phyloP scores from a whole-genome alignment of 75 land plant genomes.

The Pseudotsuga menziesii region DNA sequence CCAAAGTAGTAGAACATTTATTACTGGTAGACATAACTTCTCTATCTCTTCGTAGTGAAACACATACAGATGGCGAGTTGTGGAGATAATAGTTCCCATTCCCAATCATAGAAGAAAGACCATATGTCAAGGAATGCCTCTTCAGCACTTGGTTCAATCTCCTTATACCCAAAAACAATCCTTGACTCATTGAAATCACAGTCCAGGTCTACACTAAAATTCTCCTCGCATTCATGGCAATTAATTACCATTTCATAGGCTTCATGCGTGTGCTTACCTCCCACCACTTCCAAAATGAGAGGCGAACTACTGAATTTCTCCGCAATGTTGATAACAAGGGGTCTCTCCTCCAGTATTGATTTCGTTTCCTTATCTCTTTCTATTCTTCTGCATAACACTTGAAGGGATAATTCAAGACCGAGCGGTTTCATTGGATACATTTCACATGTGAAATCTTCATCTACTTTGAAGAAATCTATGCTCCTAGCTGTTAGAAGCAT shows the following conservation, averaged over 20 bases:
- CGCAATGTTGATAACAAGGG: not conserved
- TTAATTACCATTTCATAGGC: not conserved
- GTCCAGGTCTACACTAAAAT: not conserved
- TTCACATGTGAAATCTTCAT: not conserved
- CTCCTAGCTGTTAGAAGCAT: no score
- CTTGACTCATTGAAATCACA: not conserved
- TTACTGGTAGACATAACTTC: no score
- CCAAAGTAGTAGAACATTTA: no score
- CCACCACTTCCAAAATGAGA: not conserved
- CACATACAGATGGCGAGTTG: no score
- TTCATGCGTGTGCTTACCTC: not conserved
- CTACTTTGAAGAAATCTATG: no score
- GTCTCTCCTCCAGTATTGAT: not conserved
- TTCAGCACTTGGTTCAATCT: not conserved
- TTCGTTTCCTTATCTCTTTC: not conserved
- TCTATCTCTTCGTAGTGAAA: no score
- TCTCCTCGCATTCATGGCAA: not conserved
- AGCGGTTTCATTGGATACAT: not conserved
- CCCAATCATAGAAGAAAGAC: not conserved
- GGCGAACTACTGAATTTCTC: not conserved
- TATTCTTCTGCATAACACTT: not conserved
- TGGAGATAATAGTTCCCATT: no score
- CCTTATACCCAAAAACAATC: not conserved
- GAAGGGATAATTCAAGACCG: not conserved
- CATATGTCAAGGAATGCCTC: slow-evolving; percentile 3